These are phyloP conservation scores for Zanthoxylum bungeanum DNA, from an alignment of 345 rosid species.

Conservation along the genomic window DNA sequence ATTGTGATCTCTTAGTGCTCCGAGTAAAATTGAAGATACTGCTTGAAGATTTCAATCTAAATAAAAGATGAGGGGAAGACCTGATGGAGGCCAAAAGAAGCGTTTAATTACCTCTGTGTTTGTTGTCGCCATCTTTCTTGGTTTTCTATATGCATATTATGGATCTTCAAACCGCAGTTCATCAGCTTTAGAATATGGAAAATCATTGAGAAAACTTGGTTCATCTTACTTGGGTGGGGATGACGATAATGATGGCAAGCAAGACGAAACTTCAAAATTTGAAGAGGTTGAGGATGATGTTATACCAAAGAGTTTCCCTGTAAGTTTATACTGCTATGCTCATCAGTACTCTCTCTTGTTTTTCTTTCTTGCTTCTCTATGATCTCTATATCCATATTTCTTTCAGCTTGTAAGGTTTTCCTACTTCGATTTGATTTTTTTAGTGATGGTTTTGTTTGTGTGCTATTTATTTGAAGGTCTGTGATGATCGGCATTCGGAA, in stretches of 20 bases:
- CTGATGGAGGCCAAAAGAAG: conserved; percentile 88
- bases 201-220: conserved; percentile 73
- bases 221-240: conserved; percentile 78
- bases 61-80: conserved; percentile 89
- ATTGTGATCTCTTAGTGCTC: conserved; percentile 21
- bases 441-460: conserved; percentile 8
- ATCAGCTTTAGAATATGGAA: conserved; percentile 81
- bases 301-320: conserved; percentile 76
- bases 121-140: conserved; percentile 52
- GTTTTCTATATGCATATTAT: conserved; percentile 65
- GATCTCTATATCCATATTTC: not conserved
- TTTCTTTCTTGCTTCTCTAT: not conserved
- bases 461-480: conserved; percentile 53
- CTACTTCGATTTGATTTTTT: conserved; percentile 6
- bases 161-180: conserved; percentile 63
- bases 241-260: conserved; percentile 65
- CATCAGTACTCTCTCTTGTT: not conserved
- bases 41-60: conserved; percentile 14
- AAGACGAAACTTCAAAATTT: conserved; percentile 51
- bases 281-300: conserved; percentile 45
- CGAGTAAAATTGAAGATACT: conserved; percentile 19
- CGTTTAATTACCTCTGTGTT: conserved; percentile 56
- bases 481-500: conserved; percentile 95
- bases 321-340: conserved; percentile 35
- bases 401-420: not conserved